Conservation (phyloP, 2,329 filamentous ascomycete species). For the Fusarium mexicanum region DNA sequence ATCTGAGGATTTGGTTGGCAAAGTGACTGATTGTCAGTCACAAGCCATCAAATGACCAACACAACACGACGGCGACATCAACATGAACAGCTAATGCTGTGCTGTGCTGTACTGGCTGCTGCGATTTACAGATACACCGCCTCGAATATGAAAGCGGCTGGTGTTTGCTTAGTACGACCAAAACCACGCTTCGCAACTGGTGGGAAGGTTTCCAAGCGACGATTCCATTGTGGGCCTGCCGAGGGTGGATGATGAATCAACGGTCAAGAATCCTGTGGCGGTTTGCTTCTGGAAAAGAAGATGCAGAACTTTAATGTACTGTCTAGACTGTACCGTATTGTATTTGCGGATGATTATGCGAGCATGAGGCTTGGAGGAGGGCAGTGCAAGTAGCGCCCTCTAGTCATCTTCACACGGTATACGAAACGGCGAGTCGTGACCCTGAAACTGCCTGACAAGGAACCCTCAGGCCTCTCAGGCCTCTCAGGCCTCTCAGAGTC, state of each 20-base stretch:
- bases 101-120: neutral
- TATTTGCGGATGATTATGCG: constrained; percentile 5
- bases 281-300: constrained; percentile 34
- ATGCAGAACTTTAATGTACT: neutral
- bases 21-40: constrained; percentile 40
- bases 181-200: constrained; percentile 20
- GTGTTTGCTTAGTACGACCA: constrained; percentile 18
- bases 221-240: constrained; percentile 18
- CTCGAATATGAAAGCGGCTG: constrained; percentile 28
- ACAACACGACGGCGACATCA: neutral
- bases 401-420: neutral
- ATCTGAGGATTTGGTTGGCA: constrained; percentile 23
- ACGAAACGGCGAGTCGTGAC: constrained; percentile 10
- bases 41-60: constrained; percentile 30
- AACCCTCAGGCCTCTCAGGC: neutral
- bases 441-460: neutral
- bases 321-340: neutral
- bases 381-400: constrained; percentile 8
- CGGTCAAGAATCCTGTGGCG: constrained; percentile 29
- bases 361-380: constrained; percentile 18
- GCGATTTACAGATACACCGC: constrained; percentile 30
- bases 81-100: neutral
- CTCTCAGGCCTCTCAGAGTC: neutral
- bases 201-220: constrained; percentile 8
- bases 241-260: constrained; percentile 27